phyloP scores from a whole-genome alignment of 2,329 filamentous ascomycete genomes.

The Aureobasidium musti region DNA sequence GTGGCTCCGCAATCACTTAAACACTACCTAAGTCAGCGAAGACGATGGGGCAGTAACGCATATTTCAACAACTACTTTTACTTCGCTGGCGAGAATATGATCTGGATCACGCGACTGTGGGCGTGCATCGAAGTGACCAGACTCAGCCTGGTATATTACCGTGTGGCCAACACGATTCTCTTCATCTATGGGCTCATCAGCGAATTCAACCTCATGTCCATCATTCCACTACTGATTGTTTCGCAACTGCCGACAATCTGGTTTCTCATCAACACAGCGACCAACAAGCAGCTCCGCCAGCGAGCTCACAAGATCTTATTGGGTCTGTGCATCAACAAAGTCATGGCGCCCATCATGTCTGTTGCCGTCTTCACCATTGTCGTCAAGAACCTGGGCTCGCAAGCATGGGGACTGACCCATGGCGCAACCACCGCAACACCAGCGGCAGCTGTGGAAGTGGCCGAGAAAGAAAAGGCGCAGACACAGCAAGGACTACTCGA shows the following conservation, averaged over 20 bases:
- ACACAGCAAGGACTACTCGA: conserved; percentile 1
- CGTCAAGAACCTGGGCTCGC: conserved; percentile 34
- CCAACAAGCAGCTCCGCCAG: conserved; percentile 32
- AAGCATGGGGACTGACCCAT: conserved; percentile 31
- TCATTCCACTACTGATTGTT: conserved; percentile 33
- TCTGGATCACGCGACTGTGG: conserved; percentile 41
- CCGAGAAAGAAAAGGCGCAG: neutral
- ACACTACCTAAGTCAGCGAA: conserved; percentile 42
- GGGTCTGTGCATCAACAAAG: conserved; percentile 34
- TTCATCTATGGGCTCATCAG: conserved; percentile 37
- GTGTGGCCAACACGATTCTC: conserved; percentile 40
- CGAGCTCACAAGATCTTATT: conserved; percentile 34
- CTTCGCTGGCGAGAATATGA: conserved; percentile 42
- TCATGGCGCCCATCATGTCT: conserved; percentile 34
- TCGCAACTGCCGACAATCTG: conserved; percentile 34
- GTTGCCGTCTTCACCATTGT: conserved; percentile 35
- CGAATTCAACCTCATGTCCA: conserved; percentile 32
- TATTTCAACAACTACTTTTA: conserved; percentile 46
- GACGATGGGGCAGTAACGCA: conserved; percentile 43
- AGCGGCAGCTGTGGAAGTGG: neutral
- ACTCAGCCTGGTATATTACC: conserved; percentile 43
- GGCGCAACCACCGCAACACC: neutral
- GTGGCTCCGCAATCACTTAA: conserved; percentile 42
- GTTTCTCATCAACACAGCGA: conserved; percentile 33
- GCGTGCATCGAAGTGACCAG: conserved; percentile 41